Percentiles rank a stretch among this genome's conserved stretches.
phyloP scores from a whole-genome alignment of 148 eudicot species.

The Fagopyrum tataricum region DNA sequence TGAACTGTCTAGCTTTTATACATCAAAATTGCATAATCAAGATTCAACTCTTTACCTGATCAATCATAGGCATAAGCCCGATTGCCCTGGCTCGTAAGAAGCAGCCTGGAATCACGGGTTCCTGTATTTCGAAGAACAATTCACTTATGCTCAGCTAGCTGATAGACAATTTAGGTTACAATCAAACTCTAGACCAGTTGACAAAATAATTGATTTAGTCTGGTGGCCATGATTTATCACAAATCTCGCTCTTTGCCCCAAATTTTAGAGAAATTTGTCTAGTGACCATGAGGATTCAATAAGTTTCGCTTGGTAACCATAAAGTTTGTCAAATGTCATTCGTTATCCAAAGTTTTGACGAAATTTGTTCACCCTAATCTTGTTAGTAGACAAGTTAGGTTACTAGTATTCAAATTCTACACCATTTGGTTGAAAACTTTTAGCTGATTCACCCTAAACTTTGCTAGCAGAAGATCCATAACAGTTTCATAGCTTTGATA shows the following conservation, averaged over 20 bases:
- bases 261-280: no score
- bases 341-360: no score
- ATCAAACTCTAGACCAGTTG: background rate
- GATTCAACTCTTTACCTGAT: slow-evolving; percentile 36
- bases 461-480: background rate
- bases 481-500: background rate
- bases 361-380: background rate
- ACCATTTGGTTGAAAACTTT: background rate
- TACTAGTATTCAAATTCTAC: background rate
- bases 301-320: no score
- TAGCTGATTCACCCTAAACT: background rate
- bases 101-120: slow-evolving; percentile 55
- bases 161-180: background rate
- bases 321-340: no score
- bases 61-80: slow-evolving; percentile 74
- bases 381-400: background rate
- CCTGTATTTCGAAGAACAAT: slow-evolving; percentile 20
- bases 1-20: background rate
- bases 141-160: background rate
- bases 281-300: no score
- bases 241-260: no score
- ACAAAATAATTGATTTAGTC: no score
- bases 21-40: background rate
- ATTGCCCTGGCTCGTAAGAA: slow-evolving; percentile 63
- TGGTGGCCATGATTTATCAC: no score